Percentiles rank a stretch among this genome's conserved stretches.
Evolutionary conservation across 2,329 filamentous ascomycete species (phyloP).

Genomic region (Cercospora sp.): DNA sequence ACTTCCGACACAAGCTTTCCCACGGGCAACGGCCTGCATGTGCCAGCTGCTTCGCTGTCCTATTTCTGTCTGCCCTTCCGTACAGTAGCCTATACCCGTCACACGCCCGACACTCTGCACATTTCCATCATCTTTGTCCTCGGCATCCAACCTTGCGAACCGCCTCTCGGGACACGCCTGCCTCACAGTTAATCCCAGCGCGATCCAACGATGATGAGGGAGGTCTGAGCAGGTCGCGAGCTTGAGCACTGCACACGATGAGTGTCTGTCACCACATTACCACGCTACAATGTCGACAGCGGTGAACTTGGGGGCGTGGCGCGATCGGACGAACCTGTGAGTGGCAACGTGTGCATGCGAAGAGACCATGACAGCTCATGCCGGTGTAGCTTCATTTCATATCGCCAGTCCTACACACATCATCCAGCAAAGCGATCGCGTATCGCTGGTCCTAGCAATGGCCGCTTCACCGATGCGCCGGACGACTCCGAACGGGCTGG

Average conservation of each 20-base stretch:
- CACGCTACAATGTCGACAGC: conserved; percentile 25
- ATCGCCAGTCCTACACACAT: conserved; percentile 96
- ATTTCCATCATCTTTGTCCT: background rate
- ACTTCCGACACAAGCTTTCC: conserved; percentile 8
- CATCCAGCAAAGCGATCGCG: conserved; percentile 80
- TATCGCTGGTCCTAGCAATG: conserved; percentile 51
- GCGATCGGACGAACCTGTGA: conserved; percentile 98
- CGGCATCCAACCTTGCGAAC: background rate
- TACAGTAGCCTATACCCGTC: background rate
- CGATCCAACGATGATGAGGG: conserved; percentile 8
- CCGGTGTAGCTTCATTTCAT: conserved; percentile 82
- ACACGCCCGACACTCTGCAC: background rate
- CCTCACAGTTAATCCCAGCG: background rate
- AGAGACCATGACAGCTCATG: conserved; percentile 11
- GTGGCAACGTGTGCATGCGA: conserved; percentile 30
- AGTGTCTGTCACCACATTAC: conserved; percentile 11
- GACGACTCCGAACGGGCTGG: conserved; percentile 65
- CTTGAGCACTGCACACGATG: conserved; percentile 18
- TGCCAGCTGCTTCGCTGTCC: conserved; percentile 11
- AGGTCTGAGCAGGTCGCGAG: conserved; percentile 1
- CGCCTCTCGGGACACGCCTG: background rate
- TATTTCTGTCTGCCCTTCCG: background rate
- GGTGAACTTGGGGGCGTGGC: conserved; percentile 62
- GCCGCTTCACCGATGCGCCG: conserved; percentile 49
- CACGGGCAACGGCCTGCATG: background rate